A percentile compares a stretch with the other conserved stretches of the same genome.
Conservation (phyloP, 208 protist species). For the Crithidia thermophila region DNA sequence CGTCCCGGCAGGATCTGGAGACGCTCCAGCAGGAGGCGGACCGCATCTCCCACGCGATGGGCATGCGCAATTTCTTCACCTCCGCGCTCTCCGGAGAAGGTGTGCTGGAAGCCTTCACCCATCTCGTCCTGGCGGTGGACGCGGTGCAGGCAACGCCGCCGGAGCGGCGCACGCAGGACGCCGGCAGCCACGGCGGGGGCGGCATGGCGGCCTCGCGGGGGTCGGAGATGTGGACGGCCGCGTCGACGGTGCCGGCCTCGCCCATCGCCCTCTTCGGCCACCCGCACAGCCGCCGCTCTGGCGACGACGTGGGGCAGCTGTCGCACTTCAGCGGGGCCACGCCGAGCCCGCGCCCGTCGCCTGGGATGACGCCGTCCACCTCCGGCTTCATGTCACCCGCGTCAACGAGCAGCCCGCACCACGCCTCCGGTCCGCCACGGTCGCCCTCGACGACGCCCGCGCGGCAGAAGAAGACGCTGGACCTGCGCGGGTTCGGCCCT, state of each 20-base stretch:
- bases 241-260: constrained; percentile 9
- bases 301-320: background rate
- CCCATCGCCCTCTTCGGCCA: background rate
- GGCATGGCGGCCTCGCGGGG: background rate
- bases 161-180: background rate
- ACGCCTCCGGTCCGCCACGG: too few relatives aligned
- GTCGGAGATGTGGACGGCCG: constrained; percentile 21
- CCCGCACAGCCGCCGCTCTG: background rate
- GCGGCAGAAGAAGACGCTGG: constrained; percentile 28
- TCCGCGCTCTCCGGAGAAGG: constrained; percentile 43
- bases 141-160: constrained; percentile 39
- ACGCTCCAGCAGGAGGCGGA: constrained; percentile 37
- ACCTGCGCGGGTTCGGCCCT: constrained; percentile 47
- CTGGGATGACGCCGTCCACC: background rate
- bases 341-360: background rate
- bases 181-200: background rate
- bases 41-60: constrained; percentile 41
- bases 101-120: constrained; percentile 49
- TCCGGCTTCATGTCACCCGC: constrained; percentile 3
- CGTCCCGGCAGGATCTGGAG: background rate
- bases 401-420: background rate
- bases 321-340: background rate
- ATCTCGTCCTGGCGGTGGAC: constrained; percentile 46
- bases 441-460: background rate
- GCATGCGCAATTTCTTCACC: constrained; percentile 45